Evolutionary conservation across 1,284 basidiomycete species (phyloP).

Genomic region (Spongispora temasekensis): DNA sequence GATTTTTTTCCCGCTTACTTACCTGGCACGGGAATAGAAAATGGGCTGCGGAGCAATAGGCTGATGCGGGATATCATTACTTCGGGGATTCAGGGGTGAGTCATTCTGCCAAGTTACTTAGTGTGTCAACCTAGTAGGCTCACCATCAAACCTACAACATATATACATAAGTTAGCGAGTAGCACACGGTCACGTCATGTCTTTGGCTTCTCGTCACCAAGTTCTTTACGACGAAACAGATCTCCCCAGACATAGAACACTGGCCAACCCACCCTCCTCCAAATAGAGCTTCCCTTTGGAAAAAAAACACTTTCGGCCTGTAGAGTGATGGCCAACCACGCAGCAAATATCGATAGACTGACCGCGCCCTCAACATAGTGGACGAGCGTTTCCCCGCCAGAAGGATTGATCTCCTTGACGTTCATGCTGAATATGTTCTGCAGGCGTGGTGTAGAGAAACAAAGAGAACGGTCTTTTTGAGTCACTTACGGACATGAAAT

Average conservation of each 20-base stretch:
- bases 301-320: conserved; percentile 31
- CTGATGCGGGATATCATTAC: too few relatives aligned
- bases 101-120: too few relatives aligned
- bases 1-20: too few relatives aligned
- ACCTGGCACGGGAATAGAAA: too few relatives aligned
- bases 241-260: conserved; percentile 9
- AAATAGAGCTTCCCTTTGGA: conserved; percentile 13
- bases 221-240: not conserved
- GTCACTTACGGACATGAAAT: conserved; percentile 49
- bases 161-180: not conserved
- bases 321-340: conserved; percentile 42
- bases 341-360: conserved; percentile 45
- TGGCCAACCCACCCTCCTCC: conserved; percentile 27
- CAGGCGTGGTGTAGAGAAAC: conserved; percentile 3
- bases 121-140: too few relatives aligned
- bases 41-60: too few relatives aligned
- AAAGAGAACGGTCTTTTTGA: not conserved
- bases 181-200: too few relatives aligned
- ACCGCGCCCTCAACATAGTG: conserved; percentile 45
- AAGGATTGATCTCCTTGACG: conserved; percentile 39
- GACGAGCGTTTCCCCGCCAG: conserved; percentile 34
- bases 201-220: too few relatives aligned
- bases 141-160: not conserved
- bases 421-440: conserved; percentile 53
- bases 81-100: too few relatives aligned